Base-by-base conservation (phyloP, 306 rosid genomes). In the Quercus cerris region DNA sequence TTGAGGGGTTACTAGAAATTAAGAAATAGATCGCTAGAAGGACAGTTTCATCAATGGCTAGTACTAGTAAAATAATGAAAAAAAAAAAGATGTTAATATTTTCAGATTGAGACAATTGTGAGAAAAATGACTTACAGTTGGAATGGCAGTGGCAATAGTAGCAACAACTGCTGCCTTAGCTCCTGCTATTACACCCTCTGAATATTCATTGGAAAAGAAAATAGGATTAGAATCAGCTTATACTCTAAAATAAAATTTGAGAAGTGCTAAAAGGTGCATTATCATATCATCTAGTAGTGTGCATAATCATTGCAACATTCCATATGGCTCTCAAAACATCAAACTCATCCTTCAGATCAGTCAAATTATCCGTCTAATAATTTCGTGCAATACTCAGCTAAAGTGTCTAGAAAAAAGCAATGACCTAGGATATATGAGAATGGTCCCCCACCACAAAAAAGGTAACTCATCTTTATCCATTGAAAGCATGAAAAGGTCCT, bases 161-260 rank as follows among this genome's bases (percentile, higher is more conserved):
- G 99, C 99, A 71, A 89, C 82, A 33, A 87, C 86, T 77, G 99
- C 99, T 79, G 98, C 99, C 83, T 91, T 93, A 19, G 93, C 97
- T 88, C 99, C 98, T 23, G 99, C 96, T 74, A 91, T 90, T 68
- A 88, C 99, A 59, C 98, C 98, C 87, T 95, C 99, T 93, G 89
- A 85, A 84, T 25, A 49, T 67, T 59, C 74, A 74, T 10, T n/a
- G 49, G 56, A 31, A 80, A 13, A 20, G 56, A 62, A 15, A 77
- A 69, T 28, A 6, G 25, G 22, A 20, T 57, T 81, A 14, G 59
- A 51, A 74, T 70, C 17, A 49, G 54, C 54, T 49, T 49, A 49
- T 49, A 49, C 54, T 49, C 13, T 7, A 8, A 41, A 0, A 41
- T 41, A 41, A 41, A 12, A 10, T 38, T 61, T 56, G 30, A 41